phyloP scores from a whole-genome alignment of 345 rosid species.

The Carallia brachiata region DNA sequence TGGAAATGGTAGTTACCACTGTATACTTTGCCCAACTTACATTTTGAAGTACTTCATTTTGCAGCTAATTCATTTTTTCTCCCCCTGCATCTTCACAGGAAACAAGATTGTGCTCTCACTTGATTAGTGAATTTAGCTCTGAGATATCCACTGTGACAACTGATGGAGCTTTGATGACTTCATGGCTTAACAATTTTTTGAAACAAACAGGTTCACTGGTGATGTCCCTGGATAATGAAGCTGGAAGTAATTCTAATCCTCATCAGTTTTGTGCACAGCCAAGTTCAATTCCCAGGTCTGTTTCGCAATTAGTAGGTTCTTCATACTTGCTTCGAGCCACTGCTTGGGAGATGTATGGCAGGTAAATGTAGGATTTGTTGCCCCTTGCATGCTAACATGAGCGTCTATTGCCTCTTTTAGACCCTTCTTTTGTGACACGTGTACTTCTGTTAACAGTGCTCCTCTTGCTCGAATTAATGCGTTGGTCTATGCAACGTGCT shows the following conservation, averaged over 20 bases:
- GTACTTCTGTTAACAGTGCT: constrained; percentile 43
- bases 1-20: constrained; percentile 10
- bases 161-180: constrained; percentile 75
- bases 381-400: not conserved
- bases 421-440: constrained; percentile 2
- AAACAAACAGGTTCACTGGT: constrained; percentile 55
- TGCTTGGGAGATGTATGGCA: constrained; percentile 97
- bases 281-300: constrained; percentile 81
- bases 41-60: constrained; percentile 1
- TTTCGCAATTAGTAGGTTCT: constrained; percentile 78
- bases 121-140: constrained; percentile 67
- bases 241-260: constrained; percentile 45
- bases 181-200: constrained; percentile 77
- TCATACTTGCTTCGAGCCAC: constrained; percentile 88
- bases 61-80: constrained; percentile 2
- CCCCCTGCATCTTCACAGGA: constrained; percentile 50
- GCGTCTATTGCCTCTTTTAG: not conserved
- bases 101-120: constrained; percentile 64
- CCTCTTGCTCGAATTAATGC: constrained; percentile 85
- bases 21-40: not conserved
- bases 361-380: constrained; percentile 45
- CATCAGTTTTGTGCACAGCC: constrained; percentile 64
- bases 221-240: constrained; percentile 50
- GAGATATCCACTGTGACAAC: constrained; percentile 61
- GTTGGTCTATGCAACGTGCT: constrained; percentile 78